phyloP scores from a whole-genome alignment of 495 filamentous ascomycete genomes.

The Penicillium cataractarum region DNA sequence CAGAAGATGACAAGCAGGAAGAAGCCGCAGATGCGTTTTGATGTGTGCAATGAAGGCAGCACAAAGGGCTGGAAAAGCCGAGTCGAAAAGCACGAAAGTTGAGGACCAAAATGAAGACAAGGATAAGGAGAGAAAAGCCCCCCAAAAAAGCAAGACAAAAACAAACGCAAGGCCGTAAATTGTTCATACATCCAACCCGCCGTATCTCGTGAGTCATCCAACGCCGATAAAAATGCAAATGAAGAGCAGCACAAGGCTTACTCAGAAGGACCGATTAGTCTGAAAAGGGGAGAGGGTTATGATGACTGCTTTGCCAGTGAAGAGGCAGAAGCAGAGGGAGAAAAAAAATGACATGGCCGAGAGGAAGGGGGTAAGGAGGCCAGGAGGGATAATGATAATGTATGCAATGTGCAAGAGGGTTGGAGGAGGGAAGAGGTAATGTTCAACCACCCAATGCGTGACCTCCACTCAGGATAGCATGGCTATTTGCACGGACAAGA shows the following conservation, averaged over 20 bases:
- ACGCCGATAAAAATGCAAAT: slow-evolving; percentile 47
- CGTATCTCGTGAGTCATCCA: slow-evolving; percentile 45
- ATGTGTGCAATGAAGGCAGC: slow-evolving; percentile 19
- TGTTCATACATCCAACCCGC: slow-evolving; percentile 52
- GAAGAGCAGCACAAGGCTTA: slow-evolving; percentile 4
- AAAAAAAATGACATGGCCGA: not conserved
- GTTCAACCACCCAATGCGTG: slow-evolving; percentile 47
- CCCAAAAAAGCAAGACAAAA: slow-evolving; percentile 34
- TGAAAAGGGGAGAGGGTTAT: slow-evolving; percentile 1
- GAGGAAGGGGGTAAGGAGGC: not conserved
- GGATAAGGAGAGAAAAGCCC: slow-evolving; percentile 33
- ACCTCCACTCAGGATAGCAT: slow-evolving; percentile 56
- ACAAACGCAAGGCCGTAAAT: slow-evolving; percentile 39
- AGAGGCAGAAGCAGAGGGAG: not conserved
- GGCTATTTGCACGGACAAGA: slow-evolving; percentile 45
- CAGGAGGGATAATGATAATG: not conserved
- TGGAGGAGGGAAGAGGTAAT: slow-evolving; percentile 1
- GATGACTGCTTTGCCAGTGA: not conserved
- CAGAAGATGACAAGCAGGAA: slow-evolving; percentile 34
- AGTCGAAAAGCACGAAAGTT: slow-evolving; percentile 22
- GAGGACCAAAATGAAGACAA: slow-evolving; percentile 25
- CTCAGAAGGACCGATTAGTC: slow-evolving; percentile 7
- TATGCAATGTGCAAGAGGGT: slow-evolving; percentile 5
- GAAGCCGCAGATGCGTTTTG: slow-evolving; percentile 35
- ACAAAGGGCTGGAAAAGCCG: slow-evolving; percentile 17